A percentile compares a stretch with the other conserved stretches of the same genome.
phyloP scores from a whole-genome alignment of 2,329 filamentous ascomycete genomes.

The Fusarium nanum region DNA sequence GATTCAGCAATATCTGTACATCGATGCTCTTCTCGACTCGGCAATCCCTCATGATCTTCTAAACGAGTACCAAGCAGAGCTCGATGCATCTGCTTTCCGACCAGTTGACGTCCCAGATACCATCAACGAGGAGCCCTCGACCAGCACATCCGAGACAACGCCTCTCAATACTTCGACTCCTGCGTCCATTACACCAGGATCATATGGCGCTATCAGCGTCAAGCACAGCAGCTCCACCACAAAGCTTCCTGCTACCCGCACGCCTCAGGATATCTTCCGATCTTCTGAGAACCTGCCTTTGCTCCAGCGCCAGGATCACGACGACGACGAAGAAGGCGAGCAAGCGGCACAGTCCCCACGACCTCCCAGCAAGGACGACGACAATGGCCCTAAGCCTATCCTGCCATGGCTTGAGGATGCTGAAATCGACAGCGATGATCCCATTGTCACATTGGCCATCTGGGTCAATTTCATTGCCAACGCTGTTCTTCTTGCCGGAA shows the following conservation, averaged over 20 bases:
- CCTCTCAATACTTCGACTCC: conserved; percentile 42
- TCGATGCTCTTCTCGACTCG: conserved; percentile 89
- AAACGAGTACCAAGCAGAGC: conserved; percentile 81
- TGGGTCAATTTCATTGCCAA: conserved; percentile 88
- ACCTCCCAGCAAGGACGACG: conserved; percentile 45
- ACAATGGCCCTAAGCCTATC: conserved; percentile 60
- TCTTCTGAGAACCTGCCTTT: conserved; percentile 76
- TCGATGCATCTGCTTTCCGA: conserved; percentile 65
- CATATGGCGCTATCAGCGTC: conserved; percentile 48
- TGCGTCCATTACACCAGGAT: conserved; percentile 39
- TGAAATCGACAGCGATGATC: conserved; percentile 75
- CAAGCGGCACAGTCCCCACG: conserved; percentile 7
- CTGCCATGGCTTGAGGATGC: conserved; percentile 80
- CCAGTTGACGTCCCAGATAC: conserved; percentile 74
- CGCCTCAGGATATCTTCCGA: conserved; percentile 87
- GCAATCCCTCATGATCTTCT: conserved; percentile 92
- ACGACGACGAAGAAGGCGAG: conserved; percentile 56
- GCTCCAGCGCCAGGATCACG: conserved; percentile 61
- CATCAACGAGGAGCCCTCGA: conserved; percentile 75
- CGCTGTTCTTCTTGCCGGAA: conserved; percentile 76
- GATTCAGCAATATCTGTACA: conserved; percentile 92
- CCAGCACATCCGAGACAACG: conserved; percentile 45
- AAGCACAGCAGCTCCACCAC: conserved; percentile 48
- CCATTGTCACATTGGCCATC: conserved; percentile 86
- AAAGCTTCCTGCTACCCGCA: conserved; percentile 74